Percentiles rank a stretch among this genome's conserved stretches.
These are phyloP conservation scores for Excoecaria agallocha DNA, from an alignment of 345 rosid genomes.

Conservation along the genomic window DNA sequence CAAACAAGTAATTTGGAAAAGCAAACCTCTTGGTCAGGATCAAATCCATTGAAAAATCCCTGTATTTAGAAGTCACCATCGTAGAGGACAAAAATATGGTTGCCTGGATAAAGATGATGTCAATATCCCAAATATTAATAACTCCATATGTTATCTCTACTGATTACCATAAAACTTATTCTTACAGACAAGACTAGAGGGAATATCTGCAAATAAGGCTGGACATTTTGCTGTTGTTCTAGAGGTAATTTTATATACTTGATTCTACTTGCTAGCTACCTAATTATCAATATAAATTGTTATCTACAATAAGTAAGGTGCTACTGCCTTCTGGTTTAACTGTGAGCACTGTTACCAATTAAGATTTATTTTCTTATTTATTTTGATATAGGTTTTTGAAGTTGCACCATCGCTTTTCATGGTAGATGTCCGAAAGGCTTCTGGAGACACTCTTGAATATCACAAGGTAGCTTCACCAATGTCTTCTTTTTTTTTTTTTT, in stretches of 20 bases:
- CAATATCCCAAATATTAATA: neutral
- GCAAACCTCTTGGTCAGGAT: neutral
- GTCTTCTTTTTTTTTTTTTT: too few relatives aligned
- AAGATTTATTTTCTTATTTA: neutral
- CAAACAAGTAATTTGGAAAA: neutral
- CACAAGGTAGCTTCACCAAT: conserved; percentile 62
- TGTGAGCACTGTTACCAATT: neutral
- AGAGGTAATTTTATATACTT: conserved; percentile 47
- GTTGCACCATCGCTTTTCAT: conserved; percentile 92
- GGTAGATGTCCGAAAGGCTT: conserved; percentile 86
- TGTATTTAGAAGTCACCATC: neutral
- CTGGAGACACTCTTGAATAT: conserved; percentile 88
- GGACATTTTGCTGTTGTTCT: conserved; percentile 72
- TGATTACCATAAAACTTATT: neutral
- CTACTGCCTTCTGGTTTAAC: conserved; percentile 9
- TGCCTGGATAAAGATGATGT: neutral
- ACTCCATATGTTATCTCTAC: conserved; percentile 4
- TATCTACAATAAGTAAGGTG: neutral
- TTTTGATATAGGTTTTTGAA: conserved; percentile 59
- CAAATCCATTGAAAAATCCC: neutral
- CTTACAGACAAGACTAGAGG: conserved; percentile 71
- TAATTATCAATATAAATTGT: neutral
- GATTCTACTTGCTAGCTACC: neutral
- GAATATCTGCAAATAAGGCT: conserved; percentile 48
- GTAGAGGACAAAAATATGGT: neutral